Evolutionary conservation across 768 basidiomycete genomes (phyloP), one percentile per base, ranked within the genome.

Genomic region (Serendipita indica): DNA sequence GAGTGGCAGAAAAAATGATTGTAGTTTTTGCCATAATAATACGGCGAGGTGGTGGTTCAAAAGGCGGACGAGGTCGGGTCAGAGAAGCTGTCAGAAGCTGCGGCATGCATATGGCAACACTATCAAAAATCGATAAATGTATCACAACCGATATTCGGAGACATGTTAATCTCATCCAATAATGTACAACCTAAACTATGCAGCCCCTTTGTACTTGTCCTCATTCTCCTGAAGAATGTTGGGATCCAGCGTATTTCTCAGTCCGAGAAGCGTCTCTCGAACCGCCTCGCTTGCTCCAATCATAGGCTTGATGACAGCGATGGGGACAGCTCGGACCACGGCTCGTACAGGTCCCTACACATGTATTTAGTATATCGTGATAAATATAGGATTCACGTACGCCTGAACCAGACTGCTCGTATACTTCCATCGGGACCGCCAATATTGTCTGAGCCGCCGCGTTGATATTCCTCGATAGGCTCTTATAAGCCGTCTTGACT

Each of bases 371-470:
- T 7, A 43, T 60, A 37, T 63, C 35, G 28, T 25, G 28, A 52
- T 41, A 59, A 49, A 18, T n/a, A 39, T 20, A 18, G 14, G 22
- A 37, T 13, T 34, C 52, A 72, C 78, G 65, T 64, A 86, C 93
- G 79, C 96, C 89, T 59, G 84, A 86, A 5, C 90, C 89, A 7
- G 91, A 87, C 61, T 87, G 77, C 70, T 99, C 96, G 64, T 97
- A n/a, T n/a, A n/a, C n/a, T n/a, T 98, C 96, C 94, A 98, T 97
- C 1, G 96, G 96, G 0, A 99, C 90, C 0, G 96, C 94, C 34
- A 99, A 77, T 62, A 99, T 98, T 0, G 96, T 99, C 72, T 99
- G 94, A 25, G 94, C 96, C 27, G 96, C 96, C 39, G 88, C 89
- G 64, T 83, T 86, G 62, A 99, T 69, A 70, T 98, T 97, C 66